Percentiles rank a stretch among this genome's conserved stretches.
Evolutionary conservation across 306 rosid genomes (phyloP).

Genomic region (Vigna angularis): DNA sequence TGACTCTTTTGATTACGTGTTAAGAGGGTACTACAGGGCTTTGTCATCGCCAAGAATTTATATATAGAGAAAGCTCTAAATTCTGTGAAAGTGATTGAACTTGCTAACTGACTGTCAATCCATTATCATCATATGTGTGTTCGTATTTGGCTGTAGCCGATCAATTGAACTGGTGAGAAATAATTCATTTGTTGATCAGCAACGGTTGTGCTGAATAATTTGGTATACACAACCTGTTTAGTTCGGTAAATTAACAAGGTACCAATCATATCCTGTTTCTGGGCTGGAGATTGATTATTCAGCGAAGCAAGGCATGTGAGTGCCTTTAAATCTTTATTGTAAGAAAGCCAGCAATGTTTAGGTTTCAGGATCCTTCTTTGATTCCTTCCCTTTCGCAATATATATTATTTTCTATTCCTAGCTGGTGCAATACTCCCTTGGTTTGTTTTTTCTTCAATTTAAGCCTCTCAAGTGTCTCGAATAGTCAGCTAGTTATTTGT

Average conservation of each 20-base stretch:
- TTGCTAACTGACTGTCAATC: not conserved
- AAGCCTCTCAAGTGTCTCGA: slow-evolving; percentile 9
- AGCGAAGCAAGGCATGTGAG: slow-evolving; percentile 45
- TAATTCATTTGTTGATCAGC: slow-evolving; percentile 19
- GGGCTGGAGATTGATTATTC: not conserved
- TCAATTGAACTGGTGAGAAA: slow-evolving; percentile 17
- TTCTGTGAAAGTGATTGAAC: slow-evolving; percentile 10
- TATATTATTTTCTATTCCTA: slow-evolving; percentile 24
- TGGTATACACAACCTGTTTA: not conserved
- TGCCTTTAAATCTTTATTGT: slow-evolving; percentile 40
- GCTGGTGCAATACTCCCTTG: slow-evolving; percentile 1
- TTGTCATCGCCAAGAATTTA: slow-evolving; percentile 5
- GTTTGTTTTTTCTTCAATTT: slow-evolving; percentile 34
- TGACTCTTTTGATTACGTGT: slow-evolving; percentile 26
- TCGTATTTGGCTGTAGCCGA: not conserved
- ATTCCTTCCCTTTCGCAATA: slow-evolving; percentile 21
- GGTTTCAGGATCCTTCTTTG: slow-evolving; percentile 42
- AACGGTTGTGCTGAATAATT: not conserved
- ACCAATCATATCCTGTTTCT: not conserved
- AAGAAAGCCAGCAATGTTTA: slow-evolving; percentile 43
- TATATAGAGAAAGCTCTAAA: not conserved
- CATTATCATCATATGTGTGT: not conserved
- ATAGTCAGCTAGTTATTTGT: not conserved
- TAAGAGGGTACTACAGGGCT: not conserved
- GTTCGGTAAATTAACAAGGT: slow-evolving; percentile 2